Evolutionary conservation across 257 asterid genomes (phyloP), one percentile per base, ranked within the genome.

Genomic region (Plectranthus barbatus): DNA sequence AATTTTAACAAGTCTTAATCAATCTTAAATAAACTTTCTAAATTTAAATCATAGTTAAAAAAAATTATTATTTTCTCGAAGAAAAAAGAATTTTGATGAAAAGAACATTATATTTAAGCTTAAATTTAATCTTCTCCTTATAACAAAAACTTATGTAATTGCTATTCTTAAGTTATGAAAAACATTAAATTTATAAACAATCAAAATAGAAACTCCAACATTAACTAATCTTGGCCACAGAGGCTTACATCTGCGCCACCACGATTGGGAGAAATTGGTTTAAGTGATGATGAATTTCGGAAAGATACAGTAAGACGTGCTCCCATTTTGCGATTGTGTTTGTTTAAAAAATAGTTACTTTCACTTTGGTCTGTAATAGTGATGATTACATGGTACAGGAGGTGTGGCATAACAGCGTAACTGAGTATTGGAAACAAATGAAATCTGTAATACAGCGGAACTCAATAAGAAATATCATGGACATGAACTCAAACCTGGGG

Each of bases 401-500:
- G n/a, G 36, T 76, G 62, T 91, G 98, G 98, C 80, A 64, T 50
- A 53, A 70, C 67, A 78, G 95, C 77, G 97, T 92, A 73, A 57
- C 74, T 1, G 88, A 84, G 66, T 92, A 92, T 64, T 86, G 94
- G 94, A 88, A 80, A 78, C 90, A 86, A 74, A 84, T 89, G 95
- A 84, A 79, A 78, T 77, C 92, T 70, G 84, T 81, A 8, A 48
- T 69, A 55, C 86, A 58, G 29, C 72, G 78, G 40, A 78, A 80
- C 72, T 78, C 94, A 23, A 68, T 91, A 55, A 88, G 98, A 79
- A 91, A 91, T 74, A 79, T 91, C 70, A 91, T 91, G 98, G 98
- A 91, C 74, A 86, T 91, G 97, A 86, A 88, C 73, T 81, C 98
- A 68, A 79, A 91, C 81, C 82, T 91, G 17, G 98, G 98, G 37